Evolutionary conservation across 2,329 filamentous ascomycete genomes (phyloP), one percentile per base, ranked within the genome.

Genomic region (Cryphonectria japonica): DNA sequence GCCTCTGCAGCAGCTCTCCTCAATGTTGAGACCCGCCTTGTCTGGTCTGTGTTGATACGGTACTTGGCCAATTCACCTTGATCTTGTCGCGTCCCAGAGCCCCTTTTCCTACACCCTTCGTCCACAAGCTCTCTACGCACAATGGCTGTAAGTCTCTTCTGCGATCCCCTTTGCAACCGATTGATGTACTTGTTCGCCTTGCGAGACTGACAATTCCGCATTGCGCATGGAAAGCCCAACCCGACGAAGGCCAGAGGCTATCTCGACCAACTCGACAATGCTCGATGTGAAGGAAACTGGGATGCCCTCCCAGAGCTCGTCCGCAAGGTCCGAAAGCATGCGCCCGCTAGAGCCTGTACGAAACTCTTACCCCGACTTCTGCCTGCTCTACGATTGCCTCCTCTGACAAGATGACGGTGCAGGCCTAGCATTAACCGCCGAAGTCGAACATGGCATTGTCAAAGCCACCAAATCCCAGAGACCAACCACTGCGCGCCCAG

Each of bases 251-350:
- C 91, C 73, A 87, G 87, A 76, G 89, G 91, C 79, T 98, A 98
- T 82, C 87, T 97, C 76, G 87, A 88, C 79, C 89, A 90, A 81
- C 89, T 99, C 78, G 93, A 98, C 80, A 88, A 91, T 76, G 94
- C 94, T 75, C 92, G 96, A 78, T 97, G 94, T 81, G 91, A 95
- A 77, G 94, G 92, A 67, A 91, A 91, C 80, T 99, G 96, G 96
- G 86, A 90, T 75, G 89, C 93, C 41, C 88, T 98, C 41, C 93
- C 93, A 37, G 95, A 98, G 83, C 87, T 97, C 74, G 91, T 96
- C 77, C 90, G 95, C 80, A 99, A 99, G 83, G 88, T 98, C 78
- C 92, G 92, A 78, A 98, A 99, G 82, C 95, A 99, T 87, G 93
- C 94, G 76, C 92, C 94, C 57, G 89, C 93, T 73, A 89, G 93